Conservation (phyloP, 768 basidiomycete species). For the Piloderma croceum region DNA sequence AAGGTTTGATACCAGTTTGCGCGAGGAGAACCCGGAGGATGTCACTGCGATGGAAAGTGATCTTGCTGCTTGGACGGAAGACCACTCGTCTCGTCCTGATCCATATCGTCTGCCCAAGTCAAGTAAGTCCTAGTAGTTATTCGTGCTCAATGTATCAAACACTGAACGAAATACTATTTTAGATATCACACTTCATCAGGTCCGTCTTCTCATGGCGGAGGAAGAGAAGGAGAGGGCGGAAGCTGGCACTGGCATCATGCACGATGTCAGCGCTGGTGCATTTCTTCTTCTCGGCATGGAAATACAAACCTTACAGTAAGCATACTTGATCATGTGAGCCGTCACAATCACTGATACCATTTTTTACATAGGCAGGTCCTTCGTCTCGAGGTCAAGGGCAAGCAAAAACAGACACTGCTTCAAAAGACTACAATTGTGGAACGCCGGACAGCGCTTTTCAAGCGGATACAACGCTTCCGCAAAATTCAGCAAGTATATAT, state of each 20-base stretch:
- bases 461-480: not conserved
- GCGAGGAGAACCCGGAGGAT: not conserved
- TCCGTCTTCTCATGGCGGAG: constrained; percentile 18
- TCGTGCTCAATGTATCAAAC: not conserved
- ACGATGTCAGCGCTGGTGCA: constrained; percentile 6
- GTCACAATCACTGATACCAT: not conserved
- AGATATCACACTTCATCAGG: constrained; percentile 8
- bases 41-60: constrained; percentile 11
- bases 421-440: not conserved
- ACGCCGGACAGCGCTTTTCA: not conserved
- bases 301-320: constrained; percentile 16
- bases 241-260: not conserved
- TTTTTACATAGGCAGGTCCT: not conserved
- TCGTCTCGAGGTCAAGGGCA: not conserved
- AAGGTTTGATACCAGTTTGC: not conserved
- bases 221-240: constrained; percentile 13
- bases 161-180: not conserved
- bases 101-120: not conserved
- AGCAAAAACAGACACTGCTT: not conserved
- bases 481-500: not conserved
- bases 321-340: not conserved
- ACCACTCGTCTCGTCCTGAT: not conserved
- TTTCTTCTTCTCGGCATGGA: constrained; percentile 15
- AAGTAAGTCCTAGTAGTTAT: not conserved
- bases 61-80: constrained; percentile 12